These are phyloP conservation scores for Plasmodium cynomolgi DNA, from an alignment of 169 alveolate genomes.

Conservation along the genomic window DNA sequence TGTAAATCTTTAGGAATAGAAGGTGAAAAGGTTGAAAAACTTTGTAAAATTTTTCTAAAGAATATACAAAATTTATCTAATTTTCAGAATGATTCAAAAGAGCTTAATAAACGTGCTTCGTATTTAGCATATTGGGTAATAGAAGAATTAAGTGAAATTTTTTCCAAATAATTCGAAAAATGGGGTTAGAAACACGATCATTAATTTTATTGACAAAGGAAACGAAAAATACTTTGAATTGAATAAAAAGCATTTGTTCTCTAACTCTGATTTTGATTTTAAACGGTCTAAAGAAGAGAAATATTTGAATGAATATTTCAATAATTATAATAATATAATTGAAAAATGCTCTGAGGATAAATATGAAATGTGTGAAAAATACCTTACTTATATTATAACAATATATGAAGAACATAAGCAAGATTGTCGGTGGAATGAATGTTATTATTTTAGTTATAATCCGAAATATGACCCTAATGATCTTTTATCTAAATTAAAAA, in stretches of 20 bases:
- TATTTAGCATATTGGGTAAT: neutral
- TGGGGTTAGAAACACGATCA: neutral
- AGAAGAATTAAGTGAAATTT: neutral
- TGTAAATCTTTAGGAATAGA: neutral
- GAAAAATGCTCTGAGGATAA: neutral
- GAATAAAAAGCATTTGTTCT: neutral
- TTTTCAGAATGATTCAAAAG: neutral
- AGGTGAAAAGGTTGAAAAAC: neutral
- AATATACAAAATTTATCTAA: neutral
- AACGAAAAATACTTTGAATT: neutral
- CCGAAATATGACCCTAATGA: neutral
- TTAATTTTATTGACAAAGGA: neutral
- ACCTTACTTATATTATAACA: neutral
- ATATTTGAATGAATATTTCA: neutral
- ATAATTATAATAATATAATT: too few species aligned
- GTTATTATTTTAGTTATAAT: neutral
- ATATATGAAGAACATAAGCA: neutral
- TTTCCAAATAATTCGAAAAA: neutral
- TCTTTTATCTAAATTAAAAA: neutral
- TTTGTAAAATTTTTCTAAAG: neutral
- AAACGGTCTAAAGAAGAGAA: neutral
- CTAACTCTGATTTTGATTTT: neutral
- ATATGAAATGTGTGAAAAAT: neutral
- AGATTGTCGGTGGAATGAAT: neutral
- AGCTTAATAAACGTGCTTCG: neutral